A percentile compares a stretch with the other conserved stretches of the same genome.
Conservation (phyloP, 306 rosid species). For the Castanospermum australe region DNA sequence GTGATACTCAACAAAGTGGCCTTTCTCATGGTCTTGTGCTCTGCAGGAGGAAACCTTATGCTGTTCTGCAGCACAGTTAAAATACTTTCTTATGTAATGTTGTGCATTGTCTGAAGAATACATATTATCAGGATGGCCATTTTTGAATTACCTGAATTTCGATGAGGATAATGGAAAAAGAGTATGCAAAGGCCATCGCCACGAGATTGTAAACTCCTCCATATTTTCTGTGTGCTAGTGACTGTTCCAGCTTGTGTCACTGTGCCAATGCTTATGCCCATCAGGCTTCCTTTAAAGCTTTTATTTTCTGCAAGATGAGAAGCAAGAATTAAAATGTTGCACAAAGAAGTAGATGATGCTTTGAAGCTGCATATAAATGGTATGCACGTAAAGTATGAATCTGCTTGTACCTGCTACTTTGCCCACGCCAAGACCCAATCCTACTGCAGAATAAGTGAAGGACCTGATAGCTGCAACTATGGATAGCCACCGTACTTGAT, state of each 20-base stretch:
- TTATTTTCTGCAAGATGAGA: conserved; percentile 46
- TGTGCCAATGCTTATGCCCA: conserved; percentile 68
- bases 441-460: conserved; percentile 61
- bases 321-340: background rate
- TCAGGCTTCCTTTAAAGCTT: conserved; percentile 57
- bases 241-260: conserved; percentile 57
- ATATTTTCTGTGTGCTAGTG: conserved; percentile 59
- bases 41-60: conserved; percentile 69
- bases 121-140: background rate
- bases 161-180: conserved; percentile 67
- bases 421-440: conserved; percentile 62
- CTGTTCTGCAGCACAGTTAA: conserved; percentile 53
- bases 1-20: conserved; percentile 51
- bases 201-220: conserved; percentile 82
- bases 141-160: conserved; percentile 66
- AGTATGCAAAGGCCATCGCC: conserved; percentile 76
- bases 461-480: conserved; percentile 80
- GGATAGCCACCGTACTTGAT: conserved; percentile 80
- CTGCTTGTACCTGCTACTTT: conserved; percentile 61
- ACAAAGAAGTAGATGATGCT: background rate
- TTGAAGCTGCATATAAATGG: background rate
- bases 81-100: background rate
- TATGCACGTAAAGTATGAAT: background rate
- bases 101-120: background rate
- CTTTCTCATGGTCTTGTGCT: conserved; percentile 74